phyloP scores from a whole-genome alignment of 352 stramenopile genomes.

The Pythium rishiriense region DNA sequence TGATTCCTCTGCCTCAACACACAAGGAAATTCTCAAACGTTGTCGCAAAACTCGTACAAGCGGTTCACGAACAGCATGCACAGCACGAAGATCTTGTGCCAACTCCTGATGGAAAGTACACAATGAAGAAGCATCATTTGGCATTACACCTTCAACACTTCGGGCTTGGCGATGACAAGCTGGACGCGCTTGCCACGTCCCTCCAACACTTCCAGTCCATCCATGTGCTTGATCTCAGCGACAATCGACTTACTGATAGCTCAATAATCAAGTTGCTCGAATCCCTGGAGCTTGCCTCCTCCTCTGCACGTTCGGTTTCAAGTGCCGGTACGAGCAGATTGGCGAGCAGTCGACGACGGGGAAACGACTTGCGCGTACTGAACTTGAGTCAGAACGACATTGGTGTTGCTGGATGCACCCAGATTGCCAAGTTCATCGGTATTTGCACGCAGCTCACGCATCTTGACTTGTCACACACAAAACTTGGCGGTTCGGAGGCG shows the following conservation, averaged over 20 bases:
- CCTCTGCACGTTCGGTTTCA: conserved; percentile 1
- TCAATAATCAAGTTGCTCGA: conserved; percentile 66
- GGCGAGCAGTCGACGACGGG: conserved; percentile 14
- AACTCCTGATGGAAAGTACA: conserved; percentile 25
- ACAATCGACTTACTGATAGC: conserved; percentile 67
- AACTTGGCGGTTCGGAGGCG: conserved; percentile 39
- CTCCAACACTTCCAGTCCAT: conserved; percentile 60
- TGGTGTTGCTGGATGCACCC: conserved; percentile 45
- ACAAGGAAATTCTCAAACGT: conserved; percentile 25
- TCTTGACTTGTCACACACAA: conserved; percentile 64
- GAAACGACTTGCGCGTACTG: conserved; percentile 49
- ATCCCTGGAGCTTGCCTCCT: conserved; percentile 32
- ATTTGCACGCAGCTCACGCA: conserved; percentile 44
- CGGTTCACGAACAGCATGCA: conserved; percentile 32
- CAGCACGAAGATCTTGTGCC: conserved; percentile 33
- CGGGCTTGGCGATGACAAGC: conserved; percentile 63
- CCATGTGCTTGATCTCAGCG: conserved; percentile 62
- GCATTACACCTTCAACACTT: conserved; percentile 70
- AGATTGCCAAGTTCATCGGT: conserved; percentile 59
- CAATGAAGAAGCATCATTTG: conserved; percentile 46
- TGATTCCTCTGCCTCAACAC: conserved; percentile 6
- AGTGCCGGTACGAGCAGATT: neutral
- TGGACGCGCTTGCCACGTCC: conserved; percentile 53
- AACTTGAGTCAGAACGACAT: conserved; percentile 78
- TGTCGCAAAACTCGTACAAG: conserved; percentile 40